phyloP scores from a whole-genome alignment of 139 green algal genomes.

The Tetratostichococcus sp. region DNA sequence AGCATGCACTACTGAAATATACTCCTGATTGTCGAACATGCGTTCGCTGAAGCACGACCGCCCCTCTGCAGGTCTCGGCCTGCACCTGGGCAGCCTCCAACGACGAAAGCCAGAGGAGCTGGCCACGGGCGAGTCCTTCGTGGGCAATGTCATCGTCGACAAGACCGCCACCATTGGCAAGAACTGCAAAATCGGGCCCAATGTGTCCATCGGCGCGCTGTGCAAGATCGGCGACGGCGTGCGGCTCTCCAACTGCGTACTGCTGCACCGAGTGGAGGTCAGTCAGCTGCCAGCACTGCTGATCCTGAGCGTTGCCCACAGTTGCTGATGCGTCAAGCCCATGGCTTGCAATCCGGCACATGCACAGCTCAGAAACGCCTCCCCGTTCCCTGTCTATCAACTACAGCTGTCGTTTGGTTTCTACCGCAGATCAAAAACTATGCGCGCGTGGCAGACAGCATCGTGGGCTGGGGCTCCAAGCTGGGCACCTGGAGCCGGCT shows the following conservation, averaged over 20 bases:
- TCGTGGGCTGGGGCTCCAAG: constrained; percentile 86
- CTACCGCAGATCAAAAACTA: constrained; percentile 59
- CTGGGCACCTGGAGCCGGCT: constrained; percentile 84
- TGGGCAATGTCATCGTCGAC: constrained; percentile 79
- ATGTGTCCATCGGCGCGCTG: constrained; percentile 81
- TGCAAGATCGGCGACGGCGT: constrained; percentile 90
- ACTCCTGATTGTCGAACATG: no score
- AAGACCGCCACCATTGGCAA: constrained; percentile 72
- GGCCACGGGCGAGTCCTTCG: constrained; percentile 41
- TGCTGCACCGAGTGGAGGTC: constrained; percentile 77
- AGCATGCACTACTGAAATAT: no score
- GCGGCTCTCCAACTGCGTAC: constrained; percentile 79
- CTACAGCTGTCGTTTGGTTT: no score
- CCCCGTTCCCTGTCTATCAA: no score
- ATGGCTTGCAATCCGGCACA: no score
- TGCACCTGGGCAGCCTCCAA: constrained; percentile 83
- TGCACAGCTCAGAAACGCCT: no score
- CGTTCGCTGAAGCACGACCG: no score
- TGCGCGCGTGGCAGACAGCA: constrained; percentile 75
- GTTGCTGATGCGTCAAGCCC: no score
- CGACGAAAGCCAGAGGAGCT: constrained; percentile 48
- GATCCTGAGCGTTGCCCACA: no score
- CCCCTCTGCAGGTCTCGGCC: constrained; percentile 67
- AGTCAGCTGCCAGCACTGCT: no score
- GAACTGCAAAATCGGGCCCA: constrained; percentile 81